Evolutionary conservation across 768 basidiomycete species (phyloP), one percentile per base, ranked within the genome.

Genomic region (Suillus weaverae): DNA sequence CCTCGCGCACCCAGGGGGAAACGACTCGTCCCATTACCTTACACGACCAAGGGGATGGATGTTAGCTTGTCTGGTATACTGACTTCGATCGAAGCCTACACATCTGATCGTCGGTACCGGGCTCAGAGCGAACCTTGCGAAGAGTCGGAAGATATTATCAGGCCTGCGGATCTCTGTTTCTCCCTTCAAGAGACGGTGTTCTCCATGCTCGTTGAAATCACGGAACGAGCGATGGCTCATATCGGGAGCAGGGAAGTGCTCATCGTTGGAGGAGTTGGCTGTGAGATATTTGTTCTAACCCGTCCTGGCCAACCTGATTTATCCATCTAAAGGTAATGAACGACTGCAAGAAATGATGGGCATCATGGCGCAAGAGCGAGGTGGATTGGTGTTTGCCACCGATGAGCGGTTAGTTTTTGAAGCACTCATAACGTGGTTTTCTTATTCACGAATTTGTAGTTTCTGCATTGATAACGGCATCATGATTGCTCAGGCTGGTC

Each of bases 401-500:
- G 97, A 99, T 74, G 96, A 99, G 77, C 83, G 95, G 97, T 92
- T 69, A 61, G 84, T 67, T 8, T 46, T 53, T 13, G 57, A 16
- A 46, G 57, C 33, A 18, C 56, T 55, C n/a, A 26, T 50, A 61
- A 41, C 44, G 20, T 41, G 39, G 18, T 11, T 35, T 56, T 56
- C 61, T 63, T 57, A 61, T 10, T 22, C 22, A 50, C 53, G 46
- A 22, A 10, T 6, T 26, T n/a, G n/a, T 70, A 97, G 96, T 62
- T 99, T 97, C 77, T 99, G 97, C 77, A 99, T 99, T 66, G 97
- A 99, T 76, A 99, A 99, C 70, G 97, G 97, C 1, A 97, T 99
- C 70, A 99, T 99, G 97, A 99, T 99, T 62, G 97, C 97, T 3
- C 97, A 99, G 73, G 97, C 97, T 7, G 97, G 97, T 6, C 83